Evolutionary conservation across 345 rosid genomes (phyloP).

Genomic region (Noccaea caerulescens): DNA sequence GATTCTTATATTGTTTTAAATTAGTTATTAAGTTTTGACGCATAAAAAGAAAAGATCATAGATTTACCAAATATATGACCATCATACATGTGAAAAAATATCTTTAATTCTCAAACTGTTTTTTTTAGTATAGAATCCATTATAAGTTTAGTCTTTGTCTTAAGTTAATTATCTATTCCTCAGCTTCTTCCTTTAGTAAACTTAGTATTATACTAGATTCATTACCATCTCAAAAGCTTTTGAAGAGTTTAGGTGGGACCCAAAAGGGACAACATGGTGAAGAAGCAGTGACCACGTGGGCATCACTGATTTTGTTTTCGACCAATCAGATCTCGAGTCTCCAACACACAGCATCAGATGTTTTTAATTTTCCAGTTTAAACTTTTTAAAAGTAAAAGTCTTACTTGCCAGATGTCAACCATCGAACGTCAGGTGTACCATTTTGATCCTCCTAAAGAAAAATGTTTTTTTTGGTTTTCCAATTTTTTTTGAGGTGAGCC

Average conservation of each 20-base stretch:
- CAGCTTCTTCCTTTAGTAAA: not conserved
- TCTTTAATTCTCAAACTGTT: too few relatives aligned
- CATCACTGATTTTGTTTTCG: conserved; percentile 20
- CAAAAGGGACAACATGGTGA: conserved; percentile 19
- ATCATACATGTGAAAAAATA: not conserved
- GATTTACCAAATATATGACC: not conserved
- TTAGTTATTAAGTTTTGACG: not conserved
- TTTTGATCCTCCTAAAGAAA: not conserved
- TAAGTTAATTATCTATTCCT: not conserved
- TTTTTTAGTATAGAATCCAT: too few relatives aligned
- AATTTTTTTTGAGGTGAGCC: too few relatives aligned
- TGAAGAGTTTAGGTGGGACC: conserved; percentile 2
- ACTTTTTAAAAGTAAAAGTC: not conserved
- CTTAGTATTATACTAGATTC: conserved; percentile 5
- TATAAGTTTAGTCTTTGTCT: not conserved
- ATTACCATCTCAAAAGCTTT: not conserved
- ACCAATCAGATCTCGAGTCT: conserved; percentile 38
- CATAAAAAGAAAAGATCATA: not conserved
- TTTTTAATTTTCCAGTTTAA: conserved; percentile 7
- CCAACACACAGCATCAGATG: conserved; percentile 1
- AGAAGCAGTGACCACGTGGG: conserved; percentile 35
- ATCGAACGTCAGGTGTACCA: conserved; percentile 22
- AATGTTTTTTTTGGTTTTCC: not conserved
- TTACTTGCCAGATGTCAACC: conserved; percentile 18
- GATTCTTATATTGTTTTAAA: not conserved